phyloP scores from a whole-genome alignment of 2,329 filamentous ascomycete species.

The Trichoderma hamatum region DNA sequence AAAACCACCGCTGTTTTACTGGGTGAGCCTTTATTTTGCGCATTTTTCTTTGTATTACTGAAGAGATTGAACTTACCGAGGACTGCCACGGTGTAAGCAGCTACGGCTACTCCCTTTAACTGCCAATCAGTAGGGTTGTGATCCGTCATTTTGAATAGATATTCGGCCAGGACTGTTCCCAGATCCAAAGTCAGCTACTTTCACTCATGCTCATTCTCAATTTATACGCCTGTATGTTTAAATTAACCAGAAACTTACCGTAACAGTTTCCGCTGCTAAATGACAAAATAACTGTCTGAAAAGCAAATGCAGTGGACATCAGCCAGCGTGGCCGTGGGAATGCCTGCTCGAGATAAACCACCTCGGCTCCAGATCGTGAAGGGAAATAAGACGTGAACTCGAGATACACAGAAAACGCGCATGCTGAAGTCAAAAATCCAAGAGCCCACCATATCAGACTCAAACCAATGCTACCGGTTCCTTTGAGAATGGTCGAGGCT shows the following conservation, averaged over 20 bases:
- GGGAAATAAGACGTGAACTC: conserved; percentile 68
- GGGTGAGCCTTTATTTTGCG: neutral
- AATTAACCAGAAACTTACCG: conserved; percentile 33
- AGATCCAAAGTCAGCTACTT: neutral
- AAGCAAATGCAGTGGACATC: conserved; percentile 66
- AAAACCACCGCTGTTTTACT: conserved; percentile 45
- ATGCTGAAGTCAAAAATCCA: conserved; percentile 60
- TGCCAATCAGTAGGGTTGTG: conserved; percentile 61
- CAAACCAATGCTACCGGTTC: conserved; percentile 65
- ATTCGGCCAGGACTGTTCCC: conserved; percentile 58
- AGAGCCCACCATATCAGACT: conserved; percentile 66
- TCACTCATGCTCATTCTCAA: neutral
- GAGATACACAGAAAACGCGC: conserved; percentile 62
- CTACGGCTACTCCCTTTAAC: conserved; percentile 67
- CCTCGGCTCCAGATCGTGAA: conserved; percentile 66
- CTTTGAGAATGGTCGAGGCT: conserved; percentile 61
- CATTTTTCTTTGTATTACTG: neutral
- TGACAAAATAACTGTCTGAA: conserved; percentile 64
- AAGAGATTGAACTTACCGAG: conserved; percentile 50
- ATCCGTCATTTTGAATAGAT: conserved; percentile 62
- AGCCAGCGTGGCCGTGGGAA: conserved; percentile 66
- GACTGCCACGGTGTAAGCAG: conserved; percentile 62
- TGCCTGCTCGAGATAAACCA: conserved; percentile 69
- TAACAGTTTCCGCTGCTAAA: conserved; percentile 69
- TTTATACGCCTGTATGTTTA: neutral